These are phyloP conservation scores for Xylaria acuta DNA, from an alignment of 495 filamentous ascomycete species.

Conservation along the genomic window DNA sequence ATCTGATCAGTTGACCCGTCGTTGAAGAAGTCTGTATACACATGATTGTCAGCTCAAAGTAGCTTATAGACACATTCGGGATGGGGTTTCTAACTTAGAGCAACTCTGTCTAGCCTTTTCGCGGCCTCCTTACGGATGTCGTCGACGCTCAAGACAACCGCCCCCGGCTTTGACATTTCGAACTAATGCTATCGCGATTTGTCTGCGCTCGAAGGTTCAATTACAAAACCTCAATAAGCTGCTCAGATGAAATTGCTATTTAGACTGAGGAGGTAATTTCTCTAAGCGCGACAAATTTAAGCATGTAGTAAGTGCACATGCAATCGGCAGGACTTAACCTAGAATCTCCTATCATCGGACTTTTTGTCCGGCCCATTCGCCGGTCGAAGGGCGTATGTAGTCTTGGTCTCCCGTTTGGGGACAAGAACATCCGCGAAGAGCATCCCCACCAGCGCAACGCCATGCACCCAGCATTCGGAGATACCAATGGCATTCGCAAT, in stretches of 20 bases:
- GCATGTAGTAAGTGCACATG: neutral
- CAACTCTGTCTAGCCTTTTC: constrained; percentile 34
- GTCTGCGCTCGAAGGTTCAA: neutral
- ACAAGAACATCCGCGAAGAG: neutral
- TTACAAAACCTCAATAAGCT: neutral
- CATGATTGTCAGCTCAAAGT: neutral
- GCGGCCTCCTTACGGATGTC: constrained; percentile 39
- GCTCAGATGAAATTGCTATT: neutral
- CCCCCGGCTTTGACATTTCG: neutral
- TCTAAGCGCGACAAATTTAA: neutral
- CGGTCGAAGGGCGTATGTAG: neutral
- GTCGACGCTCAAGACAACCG: constrained; percentile 36
- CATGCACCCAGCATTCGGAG: too few relatives aligned
- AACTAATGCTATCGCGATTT: neutral
- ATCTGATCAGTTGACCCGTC: constrained; percentile 54
- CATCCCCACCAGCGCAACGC: too few relatives aligned
- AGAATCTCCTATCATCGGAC: neutral
- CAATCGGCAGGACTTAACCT: neutral
- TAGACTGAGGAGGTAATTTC: neutral
- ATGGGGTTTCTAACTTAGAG: constrained; percentile 32
- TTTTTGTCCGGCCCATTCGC: neutral
- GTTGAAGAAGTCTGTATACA: constrained; percentile 53
- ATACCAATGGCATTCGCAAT: too few relatives aligned
- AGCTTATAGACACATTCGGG: neutral
- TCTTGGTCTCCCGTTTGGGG: neutral